Evolutionary conservation across 2,329 filamentous ascomycete genomes (phyloP).

Genomic region (Sphaerostilbella broomeana): DNA sequence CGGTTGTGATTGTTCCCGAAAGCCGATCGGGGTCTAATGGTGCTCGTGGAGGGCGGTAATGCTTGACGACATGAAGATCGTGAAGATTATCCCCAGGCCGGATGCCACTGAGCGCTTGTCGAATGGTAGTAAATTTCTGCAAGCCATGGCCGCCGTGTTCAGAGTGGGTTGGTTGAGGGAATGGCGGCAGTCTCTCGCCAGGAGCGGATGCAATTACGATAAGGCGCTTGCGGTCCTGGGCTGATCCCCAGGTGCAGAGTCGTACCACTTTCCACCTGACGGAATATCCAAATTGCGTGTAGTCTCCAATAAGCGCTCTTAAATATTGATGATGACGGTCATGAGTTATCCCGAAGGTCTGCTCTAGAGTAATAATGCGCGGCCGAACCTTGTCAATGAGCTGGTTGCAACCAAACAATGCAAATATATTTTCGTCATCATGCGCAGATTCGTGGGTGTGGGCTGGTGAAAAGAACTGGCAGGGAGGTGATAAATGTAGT

Average conservation of each 20-base stretch:
- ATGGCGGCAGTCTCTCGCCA: conserved; percentile 61
- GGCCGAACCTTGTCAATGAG: conserved; percentile 55
- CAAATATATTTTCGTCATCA: conserved; percentile 63
- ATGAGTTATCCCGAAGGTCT: conserved; percentile 63
- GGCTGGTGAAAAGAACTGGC: conserved; percentile 67
- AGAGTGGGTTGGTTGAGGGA: conserved; percentile 57
- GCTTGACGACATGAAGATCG: conserved; percentile 24
- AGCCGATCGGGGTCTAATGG: conserved; percentile 44
- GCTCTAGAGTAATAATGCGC: conserved; percentile 68
- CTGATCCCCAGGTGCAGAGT: conserved; percentile 44
- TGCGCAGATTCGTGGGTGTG: conserved; percentile 62
- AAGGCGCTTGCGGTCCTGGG: conserved; percentile 44
- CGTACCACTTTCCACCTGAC: conserved; percentile 60
- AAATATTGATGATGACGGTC: conserved; percentile 50
- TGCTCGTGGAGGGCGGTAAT: conserved; percentile 22
- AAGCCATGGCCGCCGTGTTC: conserved; percentile 29
- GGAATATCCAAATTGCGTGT: conserved; percentile 61
- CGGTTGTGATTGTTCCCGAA: conserved; percentile 56
- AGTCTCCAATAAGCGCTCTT: conserved; percentile 52
- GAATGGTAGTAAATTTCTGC: conserved; percentile 38
- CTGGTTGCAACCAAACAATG: conserved; percentile 45
- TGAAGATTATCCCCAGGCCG: conserved; percentile 33
- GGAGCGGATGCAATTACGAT: conserved; percentile 57
- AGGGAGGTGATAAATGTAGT: conserved; percentile 70
- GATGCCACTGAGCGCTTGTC: conserved; percentile 34